Evolutionary conservation across 345 rosid species (phyloP), one percentile per base, ranked within the genome.

Genomic region (Abelmoschus esculentus): DNA sequence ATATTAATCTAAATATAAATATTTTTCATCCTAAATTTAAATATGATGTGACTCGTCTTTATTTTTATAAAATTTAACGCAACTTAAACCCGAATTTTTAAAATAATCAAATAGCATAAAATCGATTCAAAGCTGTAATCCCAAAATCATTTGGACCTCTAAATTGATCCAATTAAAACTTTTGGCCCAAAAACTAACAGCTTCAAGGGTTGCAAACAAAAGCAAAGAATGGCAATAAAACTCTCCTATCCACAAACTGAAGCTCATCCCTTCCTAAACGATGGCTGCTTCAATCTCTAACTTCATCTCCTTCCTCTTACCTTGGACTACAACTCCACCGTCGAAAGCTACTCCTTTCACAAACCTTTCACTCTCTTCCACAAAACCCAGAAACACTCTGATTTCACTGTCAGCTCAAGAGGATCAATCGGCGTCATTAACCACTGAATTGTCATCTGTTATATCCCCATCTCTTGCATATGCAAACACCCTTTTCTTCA

Each of bases 271-370:
- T 52, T 72, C 72, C 29, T 26, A 38, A 17, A 29, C 78, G 56
- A 91, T 89, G 96, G 96, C 96, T 61, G 17, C 88, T 73, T 79
- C 91, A 56, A 77, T 90, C 73, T 64, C 96, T 64, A 84, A 79
- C 77, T 80, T 90, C 77, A 65, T 86, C 76, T 88, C 96, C 72
- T 86, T 81, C 81, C 70, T 85, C 66, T 72, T 83, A 7, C 88
- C 92, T 52, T 76, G 86, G 36, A 80, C 80, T 61, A 73, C 92
- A 3, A 80, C 73, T 9, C 72, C 86, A 3, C 70, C 75, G 5
- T 61, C 62, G 34, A 31, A 40, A 52, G 47, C 79, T 1, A 78
- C 81, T 2, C 77, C 75, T 11, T 66, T 80, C 56, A 74, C 7
- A 57, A 47, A 61, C 42, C 60, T 74, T 76, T 74, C 68, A 66